These are phyloP conservation scores for Xylaria sp. DNA, from an alignment of 2,329 filamentous ascomycete species.

Conservation along the genomic window DNA sequence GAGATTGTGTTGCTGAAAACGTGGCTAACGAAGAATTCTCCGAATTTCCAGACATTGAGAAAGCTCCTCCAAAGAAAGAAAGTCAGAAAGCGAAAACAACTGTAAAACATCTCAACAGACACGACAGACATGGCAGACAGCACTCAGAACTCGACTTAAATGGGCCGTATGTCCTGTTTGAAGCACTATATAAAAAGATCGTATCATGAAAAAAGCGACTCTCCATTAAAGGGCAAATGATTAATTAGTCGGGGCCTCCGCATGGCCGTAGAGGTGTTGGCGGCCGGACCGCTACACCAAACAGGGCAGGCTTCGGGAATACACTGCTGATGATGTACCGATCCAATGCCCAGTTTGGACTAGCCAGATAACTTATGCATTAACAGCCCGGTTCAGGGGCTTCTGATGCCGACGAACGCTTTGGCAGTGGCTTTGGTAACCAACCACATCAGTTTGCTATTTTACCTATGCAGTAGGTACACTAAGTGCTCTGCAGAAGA, in stretches of 20 bases:
- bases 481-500: neutral
- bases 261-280: conserved; percentile 9
- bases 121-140: neutral
- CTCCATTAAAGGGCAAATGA: neutral
- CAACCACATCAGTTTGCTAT: conserved; percentile 20
- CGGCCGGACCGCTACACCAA: conserved; percentile 17
- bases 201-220: neutral
- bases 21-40: conserved; percentile 32
- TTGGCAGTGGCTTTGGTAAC: conserved; percentile 19
- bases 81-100: neutral
- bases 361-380: conserved; percentile 9
- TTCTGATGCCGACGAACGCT: conserved; percentile 24
- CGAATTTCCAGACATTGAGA: conserved; percentile 25
- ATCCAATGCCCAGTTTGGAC: conserved; percentile 9
- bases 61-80: neutral
- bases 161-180: neutral
- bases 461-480: neutral
- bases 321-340: conserved; percentile 17
- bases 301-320: conserved; percentile 37
- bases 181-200: neutral
- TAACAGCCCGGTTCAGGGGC: conserved; percentile 29
- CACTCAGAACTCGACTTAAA: neutral
- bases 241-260: conserved; percentile 9
- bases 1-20: conserved; percentile 30
- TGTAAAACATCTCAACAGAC: too few species aligned